These are phyloP conservation scores for Claviceps pusilla DNA, from an alignment of 2,329 filamentous ascomycete genomes.

Conservation along the genomic window DNA sequence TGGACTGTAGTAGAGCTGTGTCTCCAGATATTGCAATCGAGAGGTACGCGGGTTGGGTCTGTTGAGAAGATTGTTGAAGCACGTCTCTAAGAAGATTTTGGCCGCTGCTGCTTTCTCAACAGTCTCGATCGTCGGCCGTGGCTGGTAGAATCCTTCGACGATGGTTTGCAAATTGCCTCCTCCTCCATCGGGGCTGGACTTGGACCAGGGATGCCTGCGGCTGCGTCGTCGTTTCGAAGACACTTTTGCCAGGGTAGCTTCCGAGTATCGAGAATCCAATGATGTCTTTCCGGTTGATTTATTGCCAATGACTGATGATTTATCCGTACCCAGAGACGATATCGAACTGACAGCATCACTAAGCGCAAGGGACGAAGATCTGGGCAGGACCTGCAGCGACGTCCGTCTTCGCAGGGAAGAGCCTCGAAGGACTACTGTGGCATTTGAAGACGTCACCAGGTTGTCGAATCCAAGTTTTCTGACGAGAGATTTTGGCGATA, in stretches of 20 bases:
- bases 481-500: constrained; percentile 13
- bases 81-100: constrained; percentile 74
- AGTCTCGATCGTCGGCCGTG: constrained; percentile 32
- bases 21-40: constrained; percentile 21
- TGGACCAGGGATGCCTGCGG: constrained; percentile 20
- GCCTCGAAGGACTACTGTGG: constrained; percentile 15
- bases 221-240: constrained; percentile 13
- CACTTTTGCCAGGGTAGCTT: constrained; percentile 9
- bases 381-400: constrained; percentile 13
- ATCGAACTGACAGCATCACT: constrained; percentile 11
- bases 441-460: constrained; percentile 12
- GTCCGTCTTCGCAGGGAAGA: constrained; percentile 10
- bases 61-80: constrained; percentile 58
- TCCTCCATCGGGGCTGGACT: constrained; percentile 21
- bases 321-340: constrained; percentile 15
- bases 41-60: constrained; percentile 21
- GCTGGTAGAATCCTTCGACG: constrained; percentile 14
- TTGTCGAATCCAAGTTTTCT: constrained; percentile 14
- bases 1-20: constrained; percentile 39
- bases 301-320: constrained; percentile 11
- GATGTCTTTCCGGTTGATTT: constrained; percentile 20
- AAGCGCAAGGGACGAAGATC: constrained; percentile 7
- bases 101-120: constrained; percentile 66
- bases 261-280: constrained; percentile 17
- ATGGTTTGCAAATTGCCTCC: constrained; percentile 20